Evolutionary conservation across 345 rosid species (phyloP).

Genomic region (Aurinia saxatilis): DNA sequence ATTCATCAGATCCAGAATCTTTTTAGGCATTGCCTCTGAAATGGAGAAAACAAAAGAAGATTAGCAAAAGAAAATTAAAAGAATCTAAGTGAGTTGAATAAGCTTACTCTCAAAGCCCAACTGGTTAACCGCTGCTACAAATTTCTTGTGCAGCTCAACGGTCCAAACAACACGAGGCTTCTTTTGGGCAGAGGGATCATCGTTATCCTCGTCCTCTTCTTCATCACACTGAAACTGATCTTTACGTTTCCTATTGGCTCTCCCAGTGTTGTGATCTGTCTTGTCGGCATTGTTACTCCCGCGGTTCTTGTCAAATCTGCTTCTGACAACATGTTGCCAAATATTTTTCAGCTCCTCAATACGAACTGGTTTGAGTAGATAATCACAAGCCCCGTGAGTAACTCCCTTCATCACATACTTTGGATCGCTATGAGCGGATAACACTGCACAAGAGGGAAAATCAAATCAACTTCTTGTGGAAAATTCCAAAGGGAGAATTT

Average conservation of each 20-base stretch:
- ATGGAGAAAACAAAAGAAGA: background rate
- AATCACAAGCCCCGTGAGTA: conserved; percentile 92
- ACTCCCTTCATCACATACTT: conserved; percentile 89
- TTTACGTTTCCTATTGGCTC: conserved; percentile 56
- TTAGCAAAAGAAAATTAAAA: background rate
- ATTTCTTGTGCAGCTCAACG: conserved; percentile 68
- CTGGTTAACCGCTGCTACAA: conserved; percentile 78
- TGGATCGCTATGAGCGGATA: conserved; percentile 73
- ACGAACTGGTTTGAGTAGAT: conserved; percentile 85
- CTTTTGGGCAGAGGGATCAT: conserved; percentile 61
- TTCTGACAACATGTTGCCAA: conserved; percentile 93
- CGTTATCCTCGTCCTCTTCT: conserved; percentile 66
- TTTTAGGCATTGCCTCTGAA: conserved; percentile 97
- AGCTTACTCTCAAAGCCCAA: conserved; percentile 82
- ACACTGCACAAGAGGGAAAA: conserved; percentile 42
- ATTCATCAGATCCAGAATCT: conserved; percentile 88
- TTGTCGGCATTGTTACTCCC: conserved; percentile 32
- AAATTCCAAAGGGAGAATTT: no score
- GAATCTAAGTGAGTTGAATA: conserved; percentile 1
- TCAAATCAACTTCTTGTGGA: no score
- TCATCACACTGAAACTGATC: conserved; percentile 61
- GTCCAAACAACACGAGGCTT: conserved; percentile 95
- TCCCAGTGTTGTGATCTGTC: conserved; percentile 43
- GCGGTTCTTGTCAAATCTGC: conserved; percentile 40
- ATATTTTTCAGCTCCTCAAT: conserved; percentile 85